Base-by-base conservation (phyloP, 164 flowering plant species). In the Dillenia suffruticosa region DNA sequence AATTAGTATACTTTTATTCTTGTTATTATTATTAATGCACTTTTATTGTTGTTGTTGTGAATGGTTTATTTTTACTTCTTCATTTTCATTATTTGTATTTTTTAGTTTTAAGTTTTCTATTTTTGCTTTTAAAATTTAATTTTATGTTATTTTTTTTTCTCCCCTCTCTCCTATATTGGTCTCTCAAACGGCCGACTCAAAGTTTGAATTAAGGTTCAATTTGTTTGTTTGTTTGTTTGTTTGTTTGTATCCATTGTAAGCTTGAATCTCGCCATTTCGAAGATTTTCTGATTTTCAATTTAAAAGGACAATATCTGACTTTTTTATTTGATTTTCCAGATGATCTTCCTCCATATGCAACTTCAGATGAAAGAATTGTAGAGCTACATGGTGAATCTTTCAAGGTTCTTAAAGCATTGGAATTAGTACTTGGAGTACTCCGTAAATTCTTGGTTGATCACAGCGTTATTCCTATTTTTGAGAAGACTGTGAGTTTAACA, bases 381-480 rank as follows among this genome's bases (percentile, higher is more conserved):
- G 97, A 92, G 63, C 56, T 94, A 68, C 97, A 91, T 54, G 99
- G 97, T 44, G 97, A 92, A 67, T 71, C 84, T 9, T 48, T 63
- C 26, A 89, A 89, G 75, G 97, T 94, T 73, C 77, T 75, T 19
- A 85, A 85, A 70, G 97, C 94, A 44, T 75, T 94, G 16, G 94
- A 92, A 74, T 85, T 88, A 56, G 85, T 86, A 26, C 71, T 86
- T n/a, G 88, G 92, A 14, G 96, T 88, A 68, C 75, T 91, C 12
- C 79, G 99, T 67, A 94, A 91, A 71, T 94, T 92, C 63, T 77
- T 94, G 80, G 97, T 89, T 40, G 99, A 94, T 71, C 96, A 82
- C 16, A 83, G 87, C 69, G 87, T 94, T 55, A 70, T 91, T 76
- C 90, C 97, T 56, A 64, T 94, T 50, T 91, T 94, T 74, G 96